Evolutionary conservation across 345 rosid species (phyloP).

Genomic region (Carallia brachiata): DNA sequence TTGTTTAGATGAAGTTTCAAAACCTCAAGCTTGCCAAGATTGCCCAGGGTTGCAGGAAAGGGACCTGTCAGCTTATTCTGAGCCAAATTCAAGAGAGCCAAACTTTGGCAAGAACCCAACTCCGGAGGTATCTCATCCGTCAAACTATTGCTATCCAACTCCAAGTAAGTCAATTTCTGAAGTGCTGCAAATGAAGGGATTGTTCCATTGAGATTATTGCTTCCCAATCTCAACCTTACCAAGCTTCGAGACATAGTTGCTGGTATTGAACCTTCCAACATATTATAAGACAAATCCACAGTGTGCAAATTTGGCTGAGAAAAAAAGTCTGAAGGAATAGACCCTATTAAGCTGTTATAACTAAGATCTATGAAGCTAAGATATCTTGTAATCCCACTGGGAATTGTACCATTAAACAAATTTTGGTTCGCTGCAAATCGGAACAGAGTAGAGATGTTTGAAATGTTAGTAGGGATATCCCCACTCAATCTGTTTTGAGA

Average conservation of each 20-base stretch:
- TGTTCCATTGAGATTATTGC: constrained; percentile 41
- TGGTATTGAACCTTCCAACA: constrained; percentile 47
- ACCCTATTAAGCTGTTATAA: constrained; percentile 45
- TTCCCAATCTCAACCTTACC: constrained; percentile 70
- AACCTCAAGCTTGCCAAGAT: constrained; percentile 49
- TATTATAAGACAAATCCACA: constrained; percentile 62
- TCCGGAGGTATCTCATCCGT: constrained; percentile 42
- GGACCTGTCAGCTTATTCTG: constrained; percentile 45
- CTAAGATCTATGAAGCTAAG: constrained; percentile 56
- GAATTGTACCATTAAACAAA: constrained; percentile 43
- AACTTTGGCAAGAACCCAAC: constrained; percentile 38
- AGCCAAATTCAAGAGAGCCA: constrained; percentile 62
- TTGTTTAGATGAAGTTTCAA: constrained; percentile 52
- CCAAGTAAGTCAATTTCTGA: constrained; percentile 50
- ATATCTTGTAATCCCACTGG: constrained; percentile 44
- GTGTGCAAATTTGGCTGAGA: constrained; percentile 26
- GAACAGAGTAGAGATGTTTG: constrained; percentile 37
- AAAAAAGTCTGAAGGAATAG: constrained; percentile 49
- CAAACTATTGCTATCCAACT: constrained; percentile 63
- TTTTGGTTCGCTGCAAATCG: constrained; percentile 68
- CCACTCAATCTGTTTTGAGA: constrained; percentile 50
- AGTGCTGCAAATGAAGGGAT: constrained; percentile 36
- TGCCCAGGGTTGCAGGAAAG: constrained; percentile 42
- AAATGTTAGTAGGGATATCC: constrained; percentile 42
- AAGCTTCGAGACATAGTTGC: constrained; percentile 33